Percentiles rank a stretch among this genome's conserved stretches.
Evolutionary conservation across 371 early-diverging fungal species (phyloP).

Genomic region (Smittium culicis): DNA sequence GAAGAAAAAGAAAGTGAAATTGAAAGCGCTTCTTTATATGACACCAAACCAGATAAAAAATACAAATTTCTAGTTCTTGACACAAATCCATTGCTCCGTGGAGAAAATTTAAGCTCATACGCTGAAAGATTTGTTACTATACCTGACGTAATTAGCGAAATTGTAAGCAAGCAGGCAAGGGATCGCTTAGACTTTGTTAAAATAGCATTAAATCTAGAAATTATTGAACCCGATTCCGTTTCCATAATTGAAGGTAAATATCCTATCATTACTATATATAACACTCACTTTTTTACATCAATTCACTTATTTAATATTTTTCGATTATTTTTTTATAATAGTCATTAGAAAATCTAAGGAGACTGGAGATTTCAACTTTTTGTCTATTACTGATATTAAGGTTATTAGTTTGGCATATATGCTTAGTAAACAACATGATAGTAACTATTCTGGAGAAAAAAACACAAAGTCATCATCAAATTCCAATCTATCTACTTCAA

Average conservation of each 20-base stretch:
- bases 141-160: conserved; percentile 76
- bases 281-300: too few species aligned
- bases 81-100: conserved; percentile 50
- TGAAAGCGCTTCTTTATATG: too few species aligned
- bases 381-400: conserved; percentile 74
- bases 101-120: conserved; percentile 36
- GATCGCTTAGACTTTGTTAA: conserved; percentile 47
- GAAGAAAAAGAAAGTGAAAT: background rate
- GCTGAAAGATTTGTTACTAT: conserved; percentile 58
- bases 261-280: background rate
- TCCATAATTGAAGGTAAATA: conserved; percentile 38
- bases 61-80: conserved; percentile 40
- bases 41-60: conserved; percentile 5
- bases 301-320: background rate
- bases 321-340: conserved; percentile 14
- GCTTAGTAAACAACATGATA: conserved; percentile 56
- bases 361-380: conserved; percentile 79
- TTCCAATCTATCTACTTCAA: background rate
- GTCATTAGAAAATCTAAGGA: conserved; percentile 73
- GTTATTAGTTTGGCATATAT: conserved; percentile 79
- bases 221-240: conserved; percentile 56
- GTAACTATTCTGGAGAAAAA: conserved; percentile 18
- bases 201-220: conserved; percentile 40
- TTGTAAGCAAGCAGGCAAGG: conserved; percentile 60
- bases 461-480: conserved; percentile 3